Percentiles rank a stretch among this genome's conserved stretches.
These are phyloP conservation scores for Yamadazyma taylorii DNA, from an alignment of 1,139 yeast genomes.

Conservation along the genomic window DNA sequence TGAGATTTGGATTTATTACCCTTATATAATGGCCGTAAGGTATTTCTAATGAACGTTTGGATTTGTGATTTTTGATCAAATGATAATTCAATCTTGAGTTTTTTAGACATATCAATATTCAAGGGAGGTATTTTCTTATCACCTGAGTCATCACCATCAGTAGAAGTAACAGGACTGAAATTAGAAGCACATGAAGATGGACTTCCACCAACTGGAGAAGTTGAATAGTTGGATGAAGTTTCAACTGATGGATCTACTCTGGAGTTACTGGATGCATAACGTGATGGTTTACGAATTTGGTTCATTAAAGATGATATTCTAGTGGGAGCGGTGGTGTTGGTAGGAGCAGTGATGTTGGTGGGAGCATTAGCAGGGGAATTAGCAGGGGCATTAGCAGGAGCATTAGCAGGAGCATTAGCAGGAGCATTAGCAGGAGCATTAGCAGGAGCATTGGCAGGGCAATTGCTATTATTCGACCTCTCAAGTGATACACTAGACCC, in stretches of 20 bases:
- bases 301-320: constrained; percentile 28
- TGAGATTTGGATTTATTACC: constrained; percentile 18
- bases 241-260: constrained; percentile 4
- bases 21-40: constrained; percentile 49
- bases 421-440: too few relatives aligned
- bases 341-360: too few relatives aligned
- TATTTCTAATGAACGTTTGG: constrained; percentile 53
- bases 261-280: constrained; percentile 4
- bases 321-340: constrained; percentile 6
- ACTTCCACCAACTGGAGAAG: constrained; percentile 13
- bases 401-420: too few relatives aligned
- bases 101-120: background rate
- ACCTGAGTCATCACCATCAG: constrained; percentile 8
- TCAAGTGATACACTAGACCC: too few relatives aligned
- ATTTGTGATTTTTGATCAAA: constrained; percentile 49
- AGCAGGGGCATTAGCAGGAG: too few relatives aligned
- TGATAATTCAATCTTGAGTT: constrained; percentile 22
- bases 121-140: constrained; percentile 2
- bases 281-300: constrained; percentile 23
- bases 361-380: too few relatives aligned
- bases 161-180: constrained; percentile 11
- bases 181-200: constrained; percentile 11
- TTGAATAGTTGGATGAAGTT: constrained; percentile 8
- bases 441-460: too few relatives aligned
- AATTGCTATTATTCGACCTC: too few relatives aligned